Evolutionary conservation across 495 filamentous ascomycete species (phyloP).

Genomic region (Aspergillus avenaceus): DNA sequence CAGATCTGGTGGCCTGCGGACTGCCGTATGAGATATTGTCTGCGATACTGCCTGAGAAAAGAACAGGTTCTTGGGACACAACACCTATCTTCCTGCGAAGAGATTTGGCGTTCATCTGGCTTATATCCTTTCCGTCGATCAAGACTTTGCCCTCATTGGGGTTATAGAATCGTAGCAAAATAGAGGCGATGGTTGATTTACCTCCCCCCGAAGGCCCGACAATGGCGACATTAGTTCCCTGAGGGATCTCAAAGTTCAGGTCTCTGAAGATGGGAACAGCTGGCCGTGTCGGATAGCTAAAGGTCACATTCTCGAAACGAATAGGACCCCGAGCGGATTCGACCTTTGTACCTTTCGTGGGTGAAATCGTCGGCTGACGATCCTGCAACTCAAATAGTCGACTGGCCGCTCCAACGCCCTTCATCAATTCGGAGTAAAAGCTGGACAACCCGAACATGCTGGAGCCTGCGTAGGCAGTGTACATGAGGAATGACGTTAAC

Average conservation of each 20-base stretch:
- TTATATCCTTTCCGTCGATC: conserved; percentile 82
- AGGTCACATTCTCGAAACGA: conserved; percentile 76
- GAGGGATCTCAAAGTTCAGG: conserved; percentile 84
- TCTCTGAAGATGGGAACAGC: conserved; percentile 87
- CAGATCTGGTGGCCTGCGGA: conserved; percentile 68
- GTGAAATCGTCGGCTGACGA: conserved; percentile 77
- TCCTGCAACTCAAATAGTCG: conserved; percentile 96
- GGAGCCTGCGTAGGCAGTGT: conserved; percentile 86
- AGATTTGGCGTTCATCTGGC: conserved; percentile 86
- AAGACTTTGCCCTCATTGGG: conserved; percentile 72
- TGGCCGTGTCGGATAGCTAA: conserved; percentile 87
- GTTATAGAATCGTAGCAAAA: conserved; percentile 87
- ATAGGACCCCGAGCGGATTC: conserved; percentile 81
- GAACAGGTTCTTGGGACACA: conserved; percentile 90
- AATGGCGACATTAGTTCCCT: conserved; percentile 91
- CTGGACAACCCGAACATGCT: conserved; percentile 89
- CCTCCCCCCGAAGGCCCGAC: conserved; percentile 93
- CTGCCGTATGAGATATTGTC: conserved; percentile 96
- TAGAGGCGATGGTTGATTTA: conserved; percentile 87
- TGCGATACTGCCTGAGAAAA: conserved; percentile 93
- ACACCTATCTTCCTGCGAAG: conserved; percentile 92
- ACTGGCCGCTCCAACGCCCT: conserved; percentile 92
- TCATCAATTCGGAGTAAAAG: conserved; percentile 98
- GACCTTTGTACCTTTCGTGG: conserved; percentile 75
- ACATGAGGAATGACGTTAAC: conserved; percentile 97